Evolutionary conservation across 306 rosid species (phyloP).

Genomic region (Trifolium fragiferum): DNA sequence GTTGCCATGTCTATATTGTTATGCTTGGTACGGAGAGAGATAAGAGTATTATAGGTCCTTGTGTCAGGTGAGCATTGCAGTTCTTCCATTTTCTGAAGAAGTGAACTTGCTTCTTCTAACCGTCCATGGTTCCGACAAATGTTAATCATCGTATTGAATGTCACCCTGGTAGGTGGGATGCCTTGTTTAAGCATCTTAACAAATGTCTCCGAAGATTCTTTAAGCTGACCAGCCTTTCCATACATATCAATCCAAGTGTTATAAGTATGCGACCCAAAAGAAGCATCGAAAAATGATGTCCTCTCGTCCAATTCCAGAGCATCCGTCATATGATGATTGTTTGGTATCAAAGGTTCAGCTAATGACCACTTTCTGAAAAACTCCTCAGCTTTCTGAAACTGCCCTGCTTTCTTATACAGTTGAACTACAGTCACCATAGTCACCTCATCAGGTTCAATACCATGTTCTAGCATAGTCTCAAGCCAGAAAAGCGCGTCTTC

Average conservation of each 20-base stretch:
- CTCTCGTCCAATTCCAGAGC: slow-evolving; percentile 35
- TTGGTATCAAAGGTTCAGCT: slow-evolving; percentile 50
- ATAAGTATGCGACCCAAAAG: slow-evolving; percentile 72
- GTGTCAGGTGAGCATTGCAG: slow-evolving; percentile 74
- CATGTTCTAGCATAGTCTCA: slow-evolving; percentile 69
- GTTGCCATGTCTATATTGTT: slow-evolving; percentile 69
- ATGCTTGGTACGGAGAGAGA: slow-evolving; percentile 69
- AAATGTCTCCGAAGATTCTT: slow-evolving; percentile 82
- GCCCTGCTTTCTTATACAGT: slow-evolving; percentile 84
- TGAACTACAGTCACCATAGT: slow-evolving; percentile 93
- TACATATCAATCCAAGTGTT: slow-evolving; percentile 85
- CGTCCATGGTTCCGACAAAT: slow-evolving; percentile 85
- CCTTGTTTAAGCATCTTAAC: slow-evolving; percentile 79
- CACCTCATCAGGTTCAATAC: slow-evolving; percentile 91
- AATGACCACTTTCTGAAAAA: slow-evolving; percentile 79
- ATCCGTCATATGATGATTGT: slow-evolving; percentile 23
- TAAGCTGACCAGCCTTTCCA: slow-evolving; percentile 86
- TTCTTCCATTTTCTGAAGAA: slow-evolving; percentile 85
- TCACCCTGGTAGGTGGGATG: slow-evolving; percentile 75
- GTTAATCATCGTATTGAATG: slow-evolving; percentile 95
- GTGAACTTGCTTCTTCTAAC: slow-evolving; percentile 70
- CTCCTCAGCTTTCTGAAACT: slow-evolving; percentile 75
- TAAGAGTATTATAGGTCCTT: slow-evolving; percentile 84
- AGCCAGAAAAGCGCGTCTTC: slow-evolving; percentile 83
- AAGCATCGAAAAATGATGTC: slow-evolving; percentile 35